Conservation (phyloP, 768 basidiomycete species). For the Tephrocybe sp. region DNA sequence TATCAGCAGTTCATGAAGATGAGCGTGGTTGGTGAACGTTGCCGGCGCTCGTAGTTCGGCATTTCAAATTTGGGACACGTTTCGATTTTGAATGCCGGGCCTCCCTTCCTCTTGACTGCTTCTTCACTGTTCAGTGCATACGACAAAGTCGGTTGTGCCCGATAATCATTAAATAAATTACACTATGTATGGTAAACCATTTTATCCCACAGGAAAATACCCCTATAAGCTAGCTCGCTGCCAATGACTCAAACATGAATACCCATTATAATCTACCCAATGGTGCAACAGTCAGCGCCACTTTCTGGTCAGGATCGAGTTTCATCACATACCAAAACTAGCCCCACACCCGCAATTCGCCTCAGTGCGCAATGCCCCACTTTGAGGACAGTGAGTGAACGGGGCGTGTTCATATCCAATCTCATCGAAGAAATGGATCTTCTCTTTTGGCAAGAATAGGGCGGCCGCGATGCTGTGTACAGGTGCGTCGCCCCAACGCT, state of each 20-base stretch:
- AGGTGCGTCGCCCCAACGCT: slow-evolving; percentile 85
- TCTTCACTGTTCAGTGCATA: too few relatives aligned
- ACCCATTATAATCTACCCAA: not conserved
- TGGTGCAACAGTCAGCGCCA: not conserved
- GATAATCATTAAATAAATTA: too few relatives aligned
- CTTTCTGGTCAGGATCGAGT: not conserved
- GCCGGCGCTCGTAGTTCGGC: too few relatives aligned
- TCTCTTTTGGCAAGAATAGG: slow-evolving; percentile 63
- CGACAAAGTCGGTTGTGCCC: too few relatives aligned
- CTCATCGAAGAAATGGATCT: slow-evolving; percentile 78
- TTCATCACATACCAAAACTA: slow-evolving; percentile 52
- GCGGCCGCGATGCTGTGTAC: slow-evolving; percentile 81
- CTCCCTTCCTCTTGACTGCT: too few relatives aligned
- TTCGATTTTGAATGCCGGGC: too few relatives aligned
- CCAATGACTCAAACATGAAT: slow-evolving; percentile 1
- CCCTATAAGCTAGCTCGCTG: not conserved
- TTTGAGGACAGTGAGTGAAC: slow-evolving; percentile 66
- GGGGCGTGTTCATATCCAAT: slow-evolving; percentile 81
- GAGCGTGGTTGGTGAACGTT: too few relatives aligned
- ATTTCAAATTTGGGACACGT: too few relatives aligned
- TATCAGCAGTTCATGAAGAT: not conserved
- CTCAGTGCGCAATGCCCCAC: slow-evolving; percentile 35
- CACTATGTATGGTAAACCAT: too few relatives aligned
- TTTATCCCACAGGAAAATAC: too few relatives aligned
- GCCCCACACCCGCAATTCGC: slow-evolving; percentile 61